Evolutionary conservation across 2,329 filamentous ascomycete genomes (phyloP).

Genomic region (Trichoderma semiorbis): DNA sequence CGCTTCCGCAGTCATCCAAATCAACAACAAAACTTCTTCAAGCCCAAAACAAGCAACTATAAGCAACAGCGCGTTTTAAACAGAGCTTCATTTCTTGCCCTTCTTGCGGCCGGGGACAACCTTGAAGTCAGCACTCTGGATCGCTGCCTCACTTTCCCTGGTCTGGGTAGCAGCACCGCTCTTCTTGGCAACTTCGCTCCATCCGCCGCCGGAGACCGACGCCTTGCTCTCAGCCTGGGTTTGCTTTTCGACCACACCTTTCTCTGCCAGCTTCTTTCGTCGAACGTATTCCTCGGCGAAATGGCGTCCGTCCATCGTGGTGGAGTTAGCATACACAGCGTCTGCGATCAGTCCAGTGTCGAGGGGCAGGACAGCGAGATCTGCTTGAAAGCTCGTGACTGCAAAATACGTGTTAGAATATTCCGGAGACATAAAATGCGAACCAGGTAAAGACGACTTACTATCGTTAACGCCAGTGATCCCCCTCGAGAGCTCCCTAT

Average conservation of each 20-base stretch:
- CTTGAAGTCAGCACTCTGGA: slow-evolving; percentile 68
- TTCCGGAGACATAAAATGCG: not conserved
- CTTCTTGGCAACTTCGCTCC: slow-evolving; percentile 98
- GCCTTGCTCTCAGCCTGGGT: slow-evolving; percentile 52
- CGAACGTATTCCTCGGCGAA: slow-evolving; percentile 94
- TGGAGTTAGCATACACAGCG: slow-evolving; percentile 80
- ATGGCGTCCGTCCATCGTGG: slow-evolving; percentile 86
- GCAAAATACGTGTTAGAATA: slow-evolving; percentile 9
- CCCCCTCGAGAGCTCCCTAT: slow-evolving; percentile 72
- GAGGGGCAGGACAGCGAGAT: slow-evolving; percentile 69
- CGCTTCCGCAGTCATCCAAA: not conserved
- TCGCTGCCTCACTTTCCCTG: slow-evolving; percentile 41
- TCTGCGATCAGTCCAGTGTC: slow-evolving; percentile 84
- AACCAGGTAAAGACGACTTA: slow-evolving; percentile 36
- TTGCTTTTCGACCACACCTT: slow-evolving; percentile 78
- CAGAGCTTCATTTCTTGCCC: slow-evolving; percentile 63
- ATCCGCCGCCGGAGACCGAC: slow-evolving; percentile 61
- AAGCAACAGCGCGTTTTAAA: not conserved
- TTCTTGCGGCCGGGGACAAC: slow-evolving; percentile 93
- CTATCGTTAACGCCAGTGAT: slow-evolving; percentile 53
- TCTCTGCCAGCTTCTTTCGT: slow-evolving; percentile 88
- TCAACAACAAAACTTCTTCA: not conserved
- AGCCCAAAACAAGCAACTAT: not conserved
- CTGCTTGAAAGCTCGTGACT: slow-evolving; percentile 80
- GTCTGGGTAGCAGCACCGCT: slow-evolving; percentile 44